Evolutionary conservation across 2,329 filamentous ascomycete genomes (phyloP), one percentile per base, ranked within the genome.

Genomic region (Periconia sp.): DNA sequence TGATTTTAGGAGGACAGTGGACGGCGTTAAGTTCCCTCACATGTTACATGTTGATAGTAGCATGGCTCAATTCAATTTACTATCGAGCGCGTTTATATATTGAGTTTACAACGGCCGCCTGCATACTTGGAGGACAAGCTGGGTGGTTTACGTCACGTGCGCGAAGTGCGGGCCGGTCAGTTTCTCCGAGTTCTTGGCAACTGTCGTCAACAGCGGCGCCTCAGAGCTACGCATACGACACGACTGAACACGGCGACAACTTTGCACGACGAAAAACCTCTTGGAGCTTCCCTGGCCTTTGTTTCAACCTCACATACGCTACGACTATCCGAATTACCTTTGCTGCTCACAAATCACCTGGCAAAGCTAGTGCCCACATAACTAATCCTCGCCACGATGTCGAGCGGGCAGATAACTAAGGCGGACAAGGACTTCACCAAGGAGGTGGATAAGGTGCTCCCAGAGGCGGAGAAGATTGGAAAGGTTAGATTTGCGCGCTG

Each of bases 351-450:
- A 13, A 43, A 43, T 30, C 40, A 11, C 37, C 19, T 42, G 31
- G 20, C n/a, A 15, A 11, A 31, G 20, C n/a, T 23, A 37, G 5
- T 13, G 19, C 20, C 49, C 19, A 18, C 41, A 49, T 47, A 49
- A 49, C 40, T 53, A 56, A 52, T 55, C 62, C 61, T 63, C 65
- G 64, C 64, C 70, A 73, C 67, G 51, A 96, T 96, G 92, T 89
- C 92, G 70, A 90, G 92, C 78, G 86, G 86, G 77, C 78, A 83
- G 70, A 78, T 86, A 66, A 74, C 94, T 76, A 96, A 95, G 85
- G 91, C 93, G 71, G 94, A 99, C 82, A 97, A 96, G 88, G 94
- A 99, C 86, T 97, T 90, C 85, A 89, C 90, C 72, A 96, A 96
- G 80, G 92, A 97, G 78, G 91, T 91, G 70, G 92, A 97, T 82